A percentile compares a stretch with the other conserved stretches of the same genome.
Conservation (phyloP, 495 filamentous ascomycete genomes). For the Trichocladium uniseriatum region DNA sequence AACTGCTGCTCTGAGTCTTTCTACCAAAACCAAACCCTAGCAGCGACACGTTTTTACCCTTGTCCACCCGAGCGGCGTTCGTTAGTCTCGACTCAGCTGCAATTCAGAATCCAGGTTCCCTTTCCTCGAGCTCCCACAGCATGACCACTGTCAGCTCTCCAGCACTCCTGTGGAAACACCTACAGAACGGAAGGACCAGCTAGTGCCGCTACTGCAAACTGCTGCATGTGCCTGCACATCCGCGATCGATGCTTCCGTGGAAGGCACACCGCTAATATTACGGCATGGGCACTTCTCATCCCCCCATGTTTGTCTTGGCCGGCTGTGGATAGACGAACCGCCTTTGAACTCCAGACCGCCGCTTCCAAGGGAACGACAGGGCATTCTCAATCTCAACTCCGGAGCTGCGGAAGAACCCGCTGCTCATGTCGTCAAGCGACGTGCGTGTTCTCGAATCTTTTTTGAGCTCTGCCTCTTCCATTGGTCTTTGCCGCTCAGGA, state of each 20-base stretch:
- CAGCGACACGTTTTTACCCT: no score
- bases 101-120: no score
- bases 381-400: neutral
- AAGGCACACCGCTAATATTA: slow-evolving; percentile 7
- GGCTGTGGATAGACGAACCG: neutral
- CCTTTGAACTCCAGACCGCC: slow-evolving; percentile 2
- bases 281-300: neutral
- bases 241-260: neutral
- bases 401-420: no score
- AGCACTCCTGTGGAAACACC: neutral
- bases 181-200: neutral
- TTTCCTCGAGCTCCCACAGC: no score
- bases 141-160: neutral
- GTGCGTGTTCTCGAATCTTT: neutral
- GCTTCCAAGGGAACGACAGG: neutral
- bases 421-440: slow-evolving; percentile 5
- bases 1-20: no score
- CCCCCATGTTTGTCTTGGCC: slow-evolving; percentile 1
- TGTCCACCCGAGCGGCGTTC: no score
- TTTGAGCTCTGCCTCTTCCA: neutral
- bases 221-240: neutral
- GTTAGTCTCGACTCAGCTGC: no score
- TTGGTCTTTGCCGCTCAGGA: neutral
- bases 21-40: no score
- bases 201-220: neutral